Conservation (phyloP, 768 basidiomycete genomes). For the Panaeolus cyanescens region DNA sequence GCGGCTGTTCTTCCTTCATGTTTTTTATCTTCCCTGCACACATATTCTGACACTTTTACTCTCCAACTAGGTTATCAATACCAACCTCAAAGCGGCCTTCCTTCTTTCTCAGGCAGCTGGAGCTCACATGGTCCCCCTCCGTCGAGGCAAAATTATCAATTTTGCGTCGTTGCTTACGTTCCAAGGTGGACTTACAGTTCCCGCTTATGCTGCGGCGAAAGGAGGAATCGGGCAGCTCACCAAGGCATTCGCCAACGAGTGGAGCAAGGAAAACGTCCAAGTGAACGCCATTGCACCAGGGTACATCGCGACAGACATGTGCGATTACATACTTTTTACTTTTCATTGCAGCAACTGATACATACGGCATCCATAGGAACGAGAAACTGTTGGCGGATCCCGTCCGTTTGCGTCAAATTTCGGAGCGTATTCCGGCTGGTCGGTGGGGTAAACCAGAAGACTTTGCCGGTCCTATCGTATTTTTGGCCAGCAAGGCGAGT, state of each 20-base stretch:
- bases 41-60: conserved; percentile 5
- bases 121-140: conserved; percentile 80
- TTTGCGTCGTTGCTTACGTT: conserved; percentile 64
- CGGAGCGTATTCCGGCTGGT: conserved; percentile 72
- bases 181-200: conserved; percentile 73
- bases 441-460: conserved; percentile 74
- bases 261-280: conserved; percentile 86
- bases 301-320: conserved; percentile 91
- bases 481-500: conserved; percentile 67
- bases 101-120: conserved; percentile 87
- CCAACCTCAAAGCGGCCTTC: conserved; percentile 89
- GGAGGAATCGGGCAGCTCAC: conserved; percentile 85
- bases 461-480: conserved; percentile 74
- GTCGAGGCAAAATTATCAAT: conserved; percentile 72
- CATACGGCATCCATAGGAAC: conserved; percentile 35
- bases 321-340: conserved; percentile 23
- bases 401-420: conserved; percentile 67
- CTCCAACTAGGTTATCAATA: conserved; percentile 59
- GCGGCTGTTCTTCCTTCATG: background rate
- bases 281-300: conserved; percentile 90
- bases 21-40: conserved; percentile 2
- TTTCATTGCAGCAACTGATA: conserved; percentile 1
- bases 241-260: conserved; percentile 92
- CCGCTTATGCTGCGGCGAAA: conserved; percentile 92
- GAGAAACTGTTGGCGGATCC: conserved; percentile 55